phyloP scores from a whole-genome alignment of 208 protist species.

The Trypanosoma congolense region DNA sequence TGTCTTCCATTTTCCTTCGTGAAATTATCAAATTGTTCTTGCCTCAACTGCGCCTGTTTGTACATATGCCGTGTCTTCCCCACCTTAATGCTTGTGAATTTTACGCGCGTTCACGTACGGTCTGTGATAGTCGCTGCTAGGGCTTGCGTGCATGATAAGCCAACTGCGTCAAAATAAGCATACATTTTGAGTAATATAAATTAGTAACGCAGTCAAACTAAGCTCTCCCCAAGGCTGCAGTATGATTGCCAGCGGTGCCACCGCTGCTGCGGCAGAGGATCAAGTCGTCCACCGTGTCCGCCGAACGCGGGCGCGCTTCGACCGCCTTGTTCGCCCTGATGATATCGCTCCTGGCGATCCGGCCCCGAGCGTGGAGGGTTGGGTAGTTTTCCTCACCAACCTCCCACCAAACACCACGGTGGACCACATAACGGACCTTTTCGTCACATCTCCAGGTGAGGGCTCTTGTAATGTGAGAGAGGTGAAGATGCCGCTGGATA shows the following conservation, averaged over 20 bases:
- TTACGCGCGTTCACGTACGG: too few relatives aligned
- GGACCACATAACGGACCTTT: slow-evolving; percentile 60
- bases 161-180: neutral
- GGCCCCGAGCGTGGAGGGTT: slow-evolving; percentile 82
- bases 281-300: slow-evolving; percentile 61
- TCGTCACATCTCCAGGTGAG: slow-evolving; percentile 25
- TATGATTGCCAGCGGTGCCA: slow-evolving; percentile 14
- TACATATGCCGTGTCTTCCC: too few relatives aligned
- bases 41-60: too few relatives aligned
- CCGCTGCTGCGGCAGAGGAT: slow-evolving; percentile 10
- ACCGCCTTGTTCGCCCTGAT: slow-evolving; percentile 61
- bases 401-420: slow-evolving; percentile 56
- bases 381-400: slow-evolving; percentile 69
- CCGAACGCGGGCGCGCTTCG: slow-evolving; percentile 62
- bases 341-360: slow-evolving; percentile 49
- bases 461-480: slow-evolving; percentile 51
- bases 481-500: slow-evolving; percentile 61
- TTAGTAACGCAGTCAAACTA: neutral
- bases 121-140: too few relatives aligned
- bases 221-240: too few relatives aligned
- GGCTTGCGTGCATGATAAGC: too few relatives aligned
- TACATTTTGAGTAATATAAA: neutral
- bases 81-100: too few relatives aligned
- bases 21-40: too few relatives aligned
- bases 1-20: too few relatives aligned